Base-by-base conservation (phyloP, 108 stramenopile genomes). In the Cyclotella distinguenda region DNA sequence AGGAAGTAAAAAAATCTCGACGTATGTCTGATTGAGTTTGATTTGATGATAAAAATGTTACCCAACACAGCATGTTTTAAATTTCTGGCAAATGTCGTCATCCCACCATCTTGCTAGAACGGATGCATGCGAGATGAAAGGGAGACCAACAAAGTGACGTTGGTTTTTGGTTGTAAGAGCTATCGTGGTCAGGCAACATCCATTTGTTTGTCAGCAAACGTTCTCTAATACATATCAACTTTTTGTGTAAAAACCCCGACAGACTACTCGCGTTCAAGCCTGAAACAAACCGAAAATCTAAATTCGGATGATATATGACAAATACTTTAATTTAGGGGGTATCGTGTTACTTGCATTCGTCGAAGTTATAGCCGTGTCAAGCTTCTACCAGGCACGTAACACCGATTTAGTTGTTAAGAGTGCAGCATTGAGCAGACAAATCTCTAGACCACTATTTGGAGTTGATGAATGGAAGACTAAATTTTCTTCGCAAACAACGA, bases 21-120 rank as follows among this genome's bases (percentile, higher is more conserved):
- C n/a, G n/a, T n/a, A n/a, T n/a, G n/a, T n/a, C n/a, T n/a, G n/a
- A n/a, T n/a, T n/a, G n/a, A n/a, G n/a, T n/a, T n/a, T n/a, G n/a
- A n/a, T n/a, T n/a, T n/a, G n/a, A n/a, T n/a, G n/a, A n/a, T n/a
- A n/a, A n/a, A n/a, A n/a, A n/a, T n/a, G n/a, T 38, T 38, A 38
- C 38, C 8, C 38, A 8, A 12, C 12, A 38, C 8, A 42, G 58
- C 58, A 59, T 59, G 58, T 59, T 59, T 42, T 56, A 59, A 42
- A 59, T 64, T 64, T 64, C 63, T 64, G 51, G 49, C 63, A 50
- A 28, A 51, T 64, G 63, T 18, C 13, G 2, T 27, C 19, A n/a
- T 43, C 40, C 65, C 53, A 66, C 53, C 61, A 62, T 66, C 36
- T 66, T 49, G 65, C 43, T 66, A 66, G 65, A 66, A 55, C 65